These are phyloP conservation scores for Coniochaeta prunicola DNA, from an alignment of 2,329 filamentous ascomycete species.

Conservation along the genomic window DNA sequence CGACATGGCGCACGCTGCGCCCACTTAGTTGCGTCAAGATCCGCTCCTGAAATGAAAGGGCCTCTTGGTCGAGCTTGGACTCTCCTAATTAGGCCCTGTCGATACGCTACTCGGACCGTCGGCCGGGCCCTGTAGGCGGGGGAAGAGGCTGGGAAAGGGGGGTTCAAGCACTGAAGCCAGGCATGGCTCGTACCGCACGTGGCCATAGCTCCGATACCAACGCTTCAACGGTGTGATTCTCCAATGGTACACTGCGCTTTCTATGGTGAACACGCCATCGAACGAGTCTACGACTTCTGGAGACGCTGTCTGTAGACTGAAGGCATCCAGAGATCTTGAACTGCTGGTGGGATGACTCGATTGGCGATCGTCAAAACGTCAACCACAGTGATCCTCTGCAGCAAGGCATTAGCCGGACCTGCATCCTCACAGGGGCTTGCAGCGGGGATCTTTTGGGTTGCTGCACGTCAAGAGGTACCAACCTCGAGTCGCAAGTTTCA, in stretches of 20 bases:
- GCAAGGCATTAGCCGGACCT: neutral
- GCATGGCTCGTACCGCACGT: neutral
- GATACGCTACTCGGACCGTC: neutral
- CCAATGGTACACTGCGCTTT: neutral
- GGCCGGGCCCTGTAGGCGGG: neutral
- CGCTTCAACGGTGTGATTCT: neutral
- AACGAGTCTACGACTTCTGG: neutral
- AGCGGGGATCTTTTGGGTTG: neutral
- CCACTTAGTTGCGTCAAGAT: neutral
- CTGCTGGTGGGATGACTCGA: neutral
- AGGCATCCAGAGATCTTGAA: neutral
- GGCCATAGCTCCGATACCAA: neutral
- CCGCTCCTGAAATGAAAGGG: constrained; percentile 1
- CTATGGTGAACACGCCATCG: too few relatives aligned
- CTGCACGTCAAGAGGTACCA: neutral
- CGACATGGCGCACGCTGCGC: neutral
- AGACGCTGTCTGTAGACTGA: neutral
- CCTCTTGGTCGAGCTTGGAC: neutral
- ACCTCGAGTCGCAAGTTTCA: neutral
- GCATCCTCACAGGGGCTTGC: neutral
- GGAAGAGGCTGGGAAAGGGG: neutral
- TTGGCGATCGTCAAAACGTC: neutral
- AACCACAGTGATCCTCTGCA: neutral
- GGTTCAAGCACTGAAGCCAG: neutral
- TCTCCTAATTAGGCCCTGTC: neutral